Evolutionary conservation across 2,329 filamentous ascomycete species (phyloP).

Genomic region (Aureobasidium sp.): DNA sequence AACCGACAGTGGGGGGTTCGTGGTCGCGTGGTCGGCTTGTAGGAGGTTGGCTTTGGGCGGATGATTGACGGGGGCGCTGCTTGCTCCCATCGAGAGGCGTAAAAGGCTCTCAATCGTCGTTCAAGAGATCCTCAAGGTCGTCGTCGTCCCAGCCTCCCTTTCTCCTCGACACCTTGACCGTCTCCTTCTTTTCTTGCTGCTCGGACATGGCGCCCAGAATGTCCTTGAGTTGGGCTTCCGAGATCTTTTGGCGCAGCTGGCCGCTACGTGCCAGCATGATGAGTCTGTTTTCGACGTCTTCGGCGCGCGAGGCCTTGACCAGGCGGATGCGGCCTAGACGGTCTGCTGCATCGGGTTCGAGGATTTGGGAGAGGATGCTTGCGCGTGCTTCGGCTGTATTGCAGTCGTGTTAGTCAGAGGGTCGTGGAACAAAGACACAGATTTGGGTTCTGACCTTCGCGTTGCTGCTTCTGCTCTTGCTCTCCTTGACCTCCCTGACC

Average conservation of each 20-base stretch:
- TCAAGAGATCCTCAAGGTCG: conserved; percentile 63
- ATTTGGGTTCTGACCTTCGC: conserved; percentile 9
- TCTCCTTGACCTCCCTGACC: conserved; percentile 42
- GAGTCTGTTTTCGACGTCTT: conserved; percentile 84
- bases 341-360: conserved; percentile 88
- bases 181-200: conserved; percentile 61
- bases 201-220: conserved; percentile 79
- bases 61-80: not conserved
- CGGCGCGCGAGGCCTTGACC: conserved; percentile 86
- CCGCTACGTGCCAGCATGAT: conserved; percentile 86
- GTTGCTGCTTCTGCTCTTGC: conserved; percentile 57
- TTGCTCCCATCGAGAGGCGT: not conserved
- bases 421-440: too few relatives aligned
- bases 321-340: conserved; percentile 89
- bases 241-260: conserved; percentile 80
- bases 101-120: conserved; percentile 33
- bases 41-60: not conserved
- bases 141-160: conserved; percentile 84
- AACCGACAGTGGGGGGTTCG: not conserved
- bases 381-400: conserved; percentile 62
- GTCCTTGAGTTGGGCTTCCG: conserved; percentile 89
- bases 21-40: conserved; percentile 3
- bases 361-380: conserved; percentile 81
- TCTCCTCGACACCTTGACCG: conserved; percentile 77
- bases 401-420: not conserved